phyloP scores from a whole-genome alignment of 2,329 filamentous ascomycete genomes.

The Venturia carpophila region DNA sequence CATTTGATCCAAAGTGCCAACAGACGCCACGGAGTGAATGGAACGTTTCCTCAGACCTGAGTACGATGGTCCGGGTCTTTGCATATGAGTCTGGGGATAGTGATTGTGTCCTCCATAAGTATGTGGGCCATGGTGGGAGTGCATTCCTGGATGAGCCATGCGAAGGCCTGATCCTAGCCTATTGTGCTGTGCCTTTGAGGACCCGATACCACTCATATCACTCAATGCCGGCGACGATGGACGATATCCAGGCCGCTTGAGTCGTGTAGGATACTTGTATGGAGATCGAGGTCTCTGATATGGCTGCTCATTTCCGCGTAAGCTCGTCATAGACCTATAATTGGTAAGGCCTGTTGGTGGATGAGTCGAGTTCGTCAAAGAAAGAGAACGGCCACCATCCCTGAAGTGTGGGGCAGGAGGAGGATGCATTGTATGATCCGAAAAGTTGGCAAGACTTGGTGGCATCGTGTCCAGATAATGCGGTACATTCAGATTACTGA shows the following conservation, averaged over 20 bases:
- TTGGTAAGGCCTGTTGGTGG: slow-evolving; percentile 32
- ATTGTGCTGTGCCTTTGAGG: slow-evolving; percentile 20
- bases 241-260: slow-evolving; percentile 36
- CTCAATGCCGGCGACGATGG: slow-evolving; percentile 39
- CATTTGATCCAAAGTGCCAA: not conserved
- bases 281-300: slow-evolving; percentile 32
- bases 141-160: slow-evolving; percentile 4
- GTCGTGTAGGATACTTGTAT: slow-evolving; percentile 36
- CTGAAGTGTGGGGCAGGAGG: slow-evolving; percentile 20
- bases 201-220: slow-evolving; percentile 28
- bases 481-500: slow-evolving; percentile 28
- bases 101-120: not conserved
- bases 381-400: slow-evolving; percentile 37
- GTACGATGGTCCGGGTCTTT: slow-evolving; percentile 3
- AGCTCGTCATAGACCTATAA: slow-evolving; percentile 38
- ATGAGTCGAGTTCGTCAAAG: slow-evolving; percentile 31
- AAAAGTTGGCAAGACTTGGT: slow-evolving; percentile 21
- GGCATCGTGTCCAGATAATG: slow-evolving; percentile 34
- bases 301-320: slow-evolving; percentile 35
- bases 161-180: slow-evolving; percentile 15
- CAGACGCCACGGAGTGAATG: slow-evolving; percentile 1
- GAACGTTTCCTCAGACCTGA: slow-evolving; percentile 4
- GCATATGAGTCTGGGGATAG: not conserved
- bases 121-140: not conserved
- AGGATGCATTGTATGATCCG: slow-evolving; percentile 12